A percentile compares a stretch with the other conserved stretches of the same genome.
Evolutionary conservation across 164 flowering plant genomes (phyloP).

Genomic region (Nelumbo lutea): DNA sequence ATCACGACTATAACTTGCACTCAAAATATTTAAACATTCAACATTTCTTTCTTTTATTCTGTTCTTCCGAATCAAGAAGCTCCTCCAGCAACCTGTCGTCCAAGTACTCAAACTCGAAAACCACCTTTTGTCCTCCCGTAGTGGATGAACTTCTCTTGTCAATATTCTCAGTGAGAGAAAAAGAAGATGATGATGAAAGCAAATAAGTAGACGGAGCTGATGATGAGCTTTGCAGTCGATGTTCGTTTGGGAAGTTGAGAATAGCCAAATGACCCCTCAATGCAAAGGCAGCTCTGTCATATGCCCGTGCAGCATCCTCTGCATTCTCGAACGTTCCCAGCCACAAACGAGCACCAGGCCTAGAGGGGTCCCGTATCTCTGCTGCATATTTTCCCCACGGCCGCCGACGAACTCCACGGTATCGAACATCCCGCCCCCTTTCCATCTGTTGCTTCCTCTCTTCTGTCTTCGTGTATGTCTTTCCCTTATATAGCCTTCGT

Average conservation of each 20-base stretch:
- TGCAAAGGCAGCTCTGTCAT: background rate
- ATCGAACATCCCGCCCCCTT: background rate
- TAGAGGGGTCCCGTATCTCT: background rate
- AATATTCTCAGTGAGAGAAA: background rate
- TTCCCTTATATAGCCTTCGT: background rate
- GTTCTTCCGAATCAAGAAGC: background rate
- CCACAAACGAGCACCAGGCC: background rate
- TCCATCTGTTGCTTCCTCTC: background rate
- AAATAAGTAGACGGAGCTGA: background rate
- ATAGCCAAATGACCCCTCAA: background rate
- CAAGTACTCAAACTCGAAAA: conserved; percentile 2
- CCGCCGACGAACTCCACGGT: background rate
- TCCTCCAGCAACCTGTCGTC: background rate
- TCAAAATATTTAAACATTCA: background rate
- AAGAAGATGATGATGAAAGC: background rate
- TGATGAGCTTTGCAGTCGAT: background rate
- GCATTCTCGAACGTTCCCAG: background rate
- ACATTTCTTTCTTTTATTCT: no score
- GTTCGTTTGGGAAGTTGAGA: background rate
- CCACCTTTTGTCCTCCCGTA: background rate
- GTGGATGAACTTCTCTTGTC: background rate
- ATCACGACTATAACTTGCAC: no score
- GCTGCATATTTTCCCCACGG: background rate
- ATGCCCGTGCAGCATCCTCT: background rate
- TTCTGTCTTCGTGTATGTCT: no score